Base-by-base conservation (phyloP, 306 rosid species). In the Canavalia gladiata region DNA sequence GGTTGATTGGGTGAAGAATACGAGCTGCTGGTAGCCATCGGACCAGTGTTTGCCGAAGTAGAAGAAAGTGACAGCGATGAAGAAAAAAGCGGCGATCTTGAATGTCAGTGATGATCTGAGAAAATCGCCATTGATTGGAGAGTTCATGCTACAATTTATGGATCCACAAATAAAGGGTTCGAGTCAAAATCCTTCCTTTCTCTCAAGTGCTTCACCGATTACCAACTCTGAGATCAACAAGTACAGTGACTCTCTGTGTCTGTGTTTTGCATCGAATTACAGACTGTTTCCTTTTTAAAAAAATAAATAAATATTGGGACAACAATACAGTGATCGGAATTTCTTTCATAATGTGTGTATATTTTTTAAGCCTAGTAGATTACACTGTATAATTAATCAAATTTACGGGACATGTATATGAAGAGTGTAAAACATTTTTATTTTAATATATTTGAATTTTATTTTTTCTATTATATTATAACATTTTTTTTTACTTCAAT, bases 1-100 rank as follows among this genome's bases (percentile, higher is more conserved):
- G 55, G 75, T 76, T 39, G 25, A 8, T 0, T 86, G 33, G 62
- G 87, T 50, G 90, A 89, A 90, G 92, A 91, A 91, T 80, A 93
- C 60, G 82, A 93, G 97, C 77, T 91, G 99, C 74, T 82, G 91
- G 81, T 84, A 65, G 12, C 91, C 90, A 60, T 88, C 90, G 75
- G 97, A 87, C 91, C 90, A 90, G 76, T 90, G 92, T 71, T 90
- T 88, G 0, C 99, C 99, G 0, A 93, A 75, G 90, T 89, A 93
- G 82, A 91, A 91, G 87, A 89, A 90, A 4, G 96, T 86, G 64
- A 76, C 43, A 1, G 90, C 73, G 5, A 95, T 67, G 66, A 93
- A 57, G 70, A 85, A 37, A 41, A 89, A 83, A 37, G 82, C 88
- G 0, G 78, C 84, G 87, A 91, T 74, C 80, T 90, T 90, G 39